These are phyloP conservation scores for Lentinula guzmanii DNA, from an alignment of 768 basidiomycete genomes.

Conservation along the genomic window DNA sequence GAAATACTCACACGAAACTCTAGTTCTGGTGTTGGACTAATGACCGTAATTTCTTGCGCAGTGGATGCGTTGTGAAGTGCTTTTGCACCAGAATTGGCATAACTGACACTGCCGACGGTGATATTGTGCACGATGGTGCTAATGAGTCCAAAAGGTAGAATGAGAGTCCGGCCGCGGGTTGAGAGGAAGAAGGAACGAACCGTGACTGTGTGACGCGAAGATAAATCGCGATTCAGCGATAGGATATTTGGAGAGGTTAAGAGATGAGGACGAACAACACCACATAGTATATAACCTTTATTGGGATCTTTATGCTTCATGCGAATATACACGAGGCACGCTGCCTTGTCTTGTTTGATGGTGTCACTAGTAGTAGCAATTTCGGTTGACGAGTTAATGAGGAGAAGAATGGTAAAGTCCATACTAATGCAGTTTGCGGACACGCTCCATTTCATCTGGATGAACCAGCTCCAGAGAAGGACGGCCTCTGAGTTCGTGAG, in stretches of 20 bases:
- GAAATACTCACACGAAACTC: constrained; percentile 40
- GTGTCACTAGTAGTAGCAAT: constrained; percentile 47
- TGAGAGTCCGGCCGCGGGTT: constrained; percentile 3
- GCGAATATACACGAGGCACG: constrained; percentile 71
- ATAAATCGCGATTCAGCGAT: background rate
- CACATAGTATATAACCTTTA: constrained; percentile 70
- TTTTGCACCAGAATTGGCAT: constrained; percentile 68
- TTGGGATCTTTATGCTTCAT: constrained; percentile 75
- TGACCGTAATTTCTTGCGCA: constrained; percentile 74
- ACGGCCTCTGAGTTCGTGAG: constrained; percentile 60
- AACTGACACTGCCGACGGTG: constrained; percentile 72
- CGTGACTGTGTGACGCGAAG: constrained; percentile 17
- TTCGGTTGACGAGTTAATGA: background rate
- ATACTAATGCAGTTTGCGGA: constrained; percentile 68
- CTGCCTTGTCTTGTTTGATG: constrained; percentile 74
- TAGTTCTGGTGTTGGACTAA: constrained; percentile 55
- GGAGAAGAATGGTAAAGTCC: constrained; percentile 12
- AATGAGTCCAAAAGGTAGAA: constrained; percentile 3
- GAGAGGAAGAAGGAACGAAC: constrained; percentile 10
- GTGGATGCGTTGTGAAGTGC: constrained; percentile 78
- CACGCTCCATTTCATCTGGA: constrained; percentile 67
- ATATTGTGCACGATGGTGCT: constrained; percentile 72
- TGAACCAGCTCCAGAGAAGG: constrained; percentile 75
- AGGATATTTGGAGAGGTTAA: background rate
- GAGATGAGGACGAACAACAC: constrained; percentile 47